Percentiles rank a stretch among this genome's conserved stretches.
These are phyloP conservation scores for Nowakowskiella sp. DNA, from an alignment of 192 early-diverging fungal species.

Conservation along the genomic window DNA sequence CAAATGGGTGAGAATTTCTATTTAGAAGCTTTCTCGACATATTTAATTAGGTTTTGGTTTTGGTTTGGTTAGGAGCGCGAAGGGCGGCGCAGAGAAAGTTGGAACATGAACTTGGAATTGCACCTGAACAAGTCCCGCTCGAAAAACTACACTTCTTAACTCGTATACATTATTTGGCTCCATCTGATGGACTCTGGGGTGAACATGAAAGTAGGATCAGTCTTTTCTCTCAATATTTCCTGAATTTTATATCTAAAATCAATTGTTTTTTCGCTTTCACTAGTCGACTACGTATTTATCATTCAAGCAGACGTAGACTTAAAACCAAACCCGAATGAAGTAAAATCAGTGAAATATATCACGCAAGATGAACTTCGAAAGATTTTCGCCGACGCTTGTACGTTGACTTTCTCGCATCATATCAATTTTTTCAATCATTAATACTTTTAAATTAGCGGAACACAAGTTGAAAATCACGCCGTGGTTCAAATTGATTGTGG, in stretches of 20 bases:
- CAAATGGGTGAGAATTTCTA: constrained; percentile 49
- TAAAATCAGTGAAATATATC: constrained; percentile 73
- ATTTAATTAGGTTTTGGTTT: neutral
- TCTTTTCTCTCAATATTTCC: constrained; percentile 5
- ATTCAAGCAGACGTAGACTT: constrained; percentile 68
- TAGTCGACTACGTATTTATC: constrained; percentile 93
- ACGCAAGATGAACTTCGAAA: constrained; percentile 70
- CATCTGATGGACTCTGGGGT: constrained; percentile 95
- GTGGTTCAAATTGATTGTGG: constrained; percentile 92
- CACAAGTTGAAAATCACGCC: constrained; percentile 72
- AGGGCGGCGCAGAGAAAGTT: constrained; percentile 89
- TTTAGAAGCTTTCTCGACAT: constrained; percentile 1
- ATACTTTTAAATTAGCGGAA: constrained; percentile 25
- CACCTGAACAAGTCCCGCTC: constrained; percentile 60
- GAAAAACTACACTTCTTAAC: constrained; percentile 86
- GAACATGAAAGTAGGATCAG: constrained; percentile 75
- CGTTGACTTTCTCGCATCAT: constrained; percentile 4
- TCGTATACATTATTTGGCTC: constrained; percentile 90
- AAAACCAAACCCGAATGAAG: constrained; percentile 83
- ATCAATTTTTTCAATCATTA: neutral
- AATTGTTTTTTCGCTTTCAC: neutral
- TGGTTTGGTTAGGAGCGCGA: constrained; percentile 54
- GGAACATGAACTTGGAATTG: constrained; percentile 92
- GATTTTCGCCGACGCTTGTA: constrained; percentile 60
- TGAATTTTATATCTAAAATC: neutral